Evolutionary conservation across 768 basidiomycete genomes (phyloP).

Genomic region (Pisolithus tinctorius): DNA sequence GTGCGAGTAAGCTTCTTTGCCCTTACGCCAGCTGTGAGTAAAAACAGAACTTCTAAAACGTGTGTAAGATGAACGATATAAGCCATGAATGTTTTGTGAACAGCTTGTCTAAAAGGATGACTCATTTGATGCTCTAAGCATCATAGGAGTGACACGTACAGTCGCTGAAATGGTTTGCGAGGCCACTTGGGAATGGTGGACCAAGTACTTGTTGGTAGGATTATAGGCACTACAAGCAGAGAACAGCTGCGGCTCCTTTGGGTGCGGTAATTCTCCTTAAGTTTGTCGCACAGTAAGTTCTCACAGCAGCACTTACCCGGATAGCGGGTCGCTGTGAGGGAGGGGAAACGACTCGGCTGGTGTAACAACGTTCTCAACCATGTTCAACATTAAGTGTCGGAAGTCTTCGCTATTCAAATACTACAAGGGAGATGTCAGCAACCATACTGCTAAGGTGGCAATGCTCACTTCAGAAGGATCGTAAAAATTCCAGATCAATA

Average conservation of each 20-base stretch:
- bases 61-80: constrained; percentile 21
- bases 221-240: too few species aligned
- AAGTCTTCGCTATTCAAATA: neutral
- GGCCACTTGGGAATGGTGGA: too few species aligned
- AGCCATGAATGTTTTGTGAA: constrained; percentile 13
- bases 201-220: too few species aligned
- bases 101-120: neutral
- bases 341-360: too few species aligned
- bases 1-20: too few species aligned
- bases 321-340: too few species aligned
- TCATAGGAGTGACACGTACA: neutral
- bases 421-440: neutral
- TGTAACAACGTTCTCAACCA: too few species aligned
- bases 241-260: too few species aligned
- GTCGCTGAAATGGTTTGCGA: neutral
- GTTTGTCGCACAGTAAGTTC: too few species aligned
- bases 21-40: neutral
- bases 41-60: constrained; percentile 17
- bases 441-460: neutral
- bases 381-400: neutral
- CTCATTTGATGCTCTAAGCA: neutral
- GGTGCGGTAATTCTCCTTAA: too few species aligned
- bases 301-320: too few species aligned
- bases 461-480: constrained; percentile 3
- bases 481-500: constrained; percentile 15